Evolutionary conservation across 2,329 filamentous ascomycete genomes (phyloP).

Genomic region (Hyphodiscus sp.): DNA sequence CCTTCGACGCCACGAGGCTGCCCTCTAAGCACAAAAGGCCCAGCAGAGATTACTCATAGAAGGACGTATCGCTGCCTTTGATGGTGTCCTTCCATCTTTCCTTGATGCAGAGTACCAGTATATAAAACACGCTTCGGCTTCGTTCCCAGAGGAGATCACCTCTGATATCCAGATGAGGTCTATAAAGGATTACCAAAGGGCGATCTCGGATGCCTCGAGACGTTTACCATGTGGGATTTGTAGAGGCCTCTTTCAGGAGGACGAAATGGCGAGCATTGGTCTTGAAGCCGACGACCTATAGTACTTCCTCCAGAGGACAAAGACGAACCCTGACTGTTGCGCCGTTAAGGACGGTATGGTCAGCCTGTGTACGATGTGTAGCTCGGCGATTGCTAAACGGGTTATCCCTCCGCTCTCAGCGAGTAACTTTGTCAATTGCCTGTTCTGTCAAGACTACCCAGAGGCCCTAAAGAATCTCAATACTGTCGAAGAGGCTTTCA

Average conservation of each 20-base stretch:
- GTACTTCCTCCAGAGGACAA: constrained; percentile 5
- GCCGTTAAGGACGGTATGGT: constrained; percentile 6
- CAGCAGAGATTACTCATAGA: constrained; percentile 6
- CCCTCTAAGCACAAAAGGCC: constrained; percentile 1
- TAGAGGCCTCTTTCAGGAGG: constrained; percentile 5
- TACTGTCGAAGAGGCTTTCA: constrained; percentile 7
- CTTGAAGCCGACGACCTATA: constrained; percentile 3
- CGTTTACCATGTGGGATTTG: constrained; percentile 6
- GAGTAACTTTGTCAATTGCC: constrained; percentile 7
- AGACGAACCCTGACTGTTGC: constrained; percentile 6
- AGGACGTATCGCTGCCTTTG: constrained; percentile 9
- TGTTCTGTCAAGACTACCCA: constrained; percentile 10
- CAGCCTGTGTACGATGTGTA: constrained; percentile 5
- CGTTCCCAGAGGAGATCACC: constrained; percentile 6
- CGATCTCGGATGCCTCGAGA: constrained; percentile 6
- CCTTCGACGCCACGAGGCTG: constrained; percentile 1
- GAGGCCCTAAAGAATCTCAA: constrained; percentile 7
- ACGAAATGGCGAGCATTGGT: constrained; percentile 4
- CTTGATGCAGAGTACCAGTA: constrained; percentile 12
- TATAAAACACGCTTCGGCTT: constrained; percentile 10
- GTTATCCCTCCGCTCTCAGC: constrained; percentile 6
- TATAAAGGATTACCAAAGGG: constrained; percentile 7
- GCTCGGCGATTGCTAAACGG: constrained; percentile 7
- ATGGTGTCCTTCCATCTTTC: constrained; percentile 12
- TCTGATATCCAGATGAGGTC: constrained; percentile 6